Conservation (phyloP, 2,329 filamentous ascomycete species). For the Curvularia hawaiiensis region DNA sequence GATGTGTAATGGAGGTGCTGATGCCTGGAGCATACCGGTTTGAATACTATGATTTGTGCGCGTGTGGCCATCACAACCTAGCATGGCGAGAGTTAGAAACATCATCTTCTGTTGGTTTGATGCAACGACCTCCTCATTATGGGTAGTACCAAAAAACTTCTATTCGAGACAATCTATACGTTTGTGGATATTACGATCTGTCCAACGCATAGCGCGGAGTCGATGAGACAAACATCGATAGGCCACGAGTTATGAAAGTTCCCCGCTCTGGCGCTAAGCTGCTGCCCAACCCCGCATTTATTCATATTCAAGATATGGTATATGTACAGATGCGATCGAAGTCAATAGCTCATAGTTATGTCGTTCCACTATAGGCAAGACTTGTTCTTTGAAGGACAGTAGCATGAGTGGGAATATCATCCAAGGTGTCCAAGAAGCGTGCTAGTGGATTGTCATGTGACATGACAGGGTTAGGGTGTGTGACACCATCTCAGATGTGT, state of each 20-base stretch:
- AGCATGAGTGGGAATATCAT: background rate
- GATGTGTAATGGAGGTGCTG: too few relatives aligned
- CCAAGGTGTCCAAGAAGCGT: background rate
- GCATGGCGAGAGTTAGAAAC: background rate
- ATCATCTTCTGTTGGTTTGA: background rate
- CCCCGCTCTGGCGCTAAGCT: background rate
- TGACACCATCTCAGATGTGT: background rate
- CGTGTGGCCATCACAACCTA: background rate
- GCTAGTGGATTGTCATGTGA: background rate
- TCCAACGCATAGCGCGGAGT: too few relatives aligned
- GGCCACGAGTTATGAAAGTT: background rate
- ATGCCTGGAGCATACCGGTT: background rate
- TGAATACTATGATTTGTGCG: too few relatives aligned
- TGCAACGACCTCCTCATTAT: too few relatives aligned
- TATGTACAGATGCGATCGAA: background rate
- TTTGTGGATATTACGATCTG: too few relatives aligned
- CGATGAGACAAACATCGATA: background rate
- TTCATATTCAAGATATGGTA: background rate
- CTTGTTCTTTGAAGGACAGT: background rate
- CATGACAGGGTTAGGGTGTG: background rate
- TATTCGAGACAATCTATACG: too few relatives aligned
- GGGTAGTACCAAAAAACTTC: too few relatives aligned
- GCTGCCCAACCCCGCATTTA: background rate
- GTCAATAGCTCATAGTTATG: background rate
- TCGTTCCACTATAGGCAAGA: background rate